phyloP scores from a whole-genome alignment of 2,329 filamentous ascomycete genomes.

The Hymenoscyphus fructigenus region DNA sequence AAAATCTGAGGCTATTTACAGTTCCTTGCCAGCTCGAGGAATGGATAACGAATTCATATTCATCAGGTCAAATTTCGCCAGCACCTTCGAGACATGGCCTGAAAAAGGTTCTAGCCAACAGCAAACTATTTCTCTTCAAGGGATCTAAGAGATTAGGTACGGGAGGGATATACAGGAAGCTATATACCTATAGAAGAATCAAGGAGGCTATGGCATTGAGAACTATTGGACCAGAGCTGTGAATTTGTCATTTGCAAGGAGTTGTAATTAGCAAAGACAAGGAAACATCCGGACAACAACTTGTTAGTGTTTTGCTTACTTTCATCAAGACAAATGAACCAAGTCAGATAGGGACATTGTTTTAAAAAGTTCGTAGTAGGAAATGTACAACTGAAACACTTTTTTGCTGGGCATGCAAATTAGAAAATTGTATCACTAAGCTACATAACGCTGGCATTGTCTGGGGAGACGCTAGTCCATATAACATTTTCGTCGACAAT shows the following conservation, averaged over 20 bases:
- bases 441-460: neutral
- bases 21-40: neutral
- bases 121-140: neutral
- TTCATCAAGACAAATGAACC: neutral
- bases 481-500: neutral
- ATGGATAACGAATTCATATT: neutral
- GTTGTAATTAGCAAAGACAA: neutral
- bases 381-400: neutral
- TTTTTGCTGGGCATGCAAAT: neutral
- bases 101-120: neutral
- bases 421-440: neutral
- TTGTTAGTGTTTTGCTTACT: neutral
- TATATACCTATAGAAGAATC: neutral
- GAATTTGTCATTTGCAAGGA: neutral
- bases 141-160: neutral
- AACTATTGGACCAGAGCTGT: neutral
- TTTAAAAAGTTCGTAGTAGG: neutral
- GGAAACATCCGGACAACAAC: neutral
- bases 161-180: neutral
- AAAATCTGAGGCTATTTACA: too few relatives aligned
- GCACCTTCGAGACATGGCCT: neutral
- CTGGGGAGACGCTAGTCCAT: neutral
- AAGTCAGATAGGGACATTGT: neutral
- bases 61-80: neutral
- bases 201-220: neutral